A percentile compares a stretch with the other conserved stretches of the same genome.
Evolutionary conservation across 2,329 filamentous ascomycete genomes (phyloP).

Genomic region (Aspergillus aculeatinus): DNA sequence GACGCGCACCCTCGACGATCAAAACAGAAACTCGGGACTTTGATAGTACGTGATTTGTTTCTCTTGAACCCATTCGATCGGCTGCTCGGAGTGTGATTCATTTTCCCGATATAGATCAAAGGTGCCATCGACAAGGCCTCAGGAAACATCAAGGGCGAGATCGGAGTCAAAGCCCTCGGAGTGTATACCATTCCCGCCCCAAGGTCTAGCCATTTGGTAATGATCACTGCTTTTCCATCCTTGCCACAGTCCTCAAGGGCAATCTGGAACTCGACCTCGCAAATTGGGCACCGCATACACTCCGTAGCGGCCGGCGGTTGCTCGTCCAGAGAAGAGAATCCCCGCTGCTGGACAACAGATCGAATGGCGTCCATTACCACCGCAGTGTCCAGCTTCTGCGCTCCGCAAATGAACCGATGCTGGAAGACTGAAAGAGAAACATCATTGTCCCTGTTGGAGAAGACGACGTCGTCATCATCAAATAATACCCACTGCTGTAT

Average conservation of each 20-base stretch:
- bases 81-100: too few species aligned
- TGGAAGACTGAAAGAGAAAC: background rate
- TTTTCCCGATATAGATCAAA: too few species aligned
- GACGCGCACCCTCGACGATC: too few species aligned
- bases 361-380: background rate
- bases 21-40: too few species aligned
- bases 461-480: background rate
- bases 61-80: too few species aligned
- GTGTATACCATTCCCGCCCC: conserved; percentile 2
- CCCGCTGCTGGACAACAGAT: background rate
- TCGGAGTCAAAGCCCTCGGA: too few species aligned
- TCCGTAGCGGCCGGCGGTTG: background rate
- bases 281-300: background rate
- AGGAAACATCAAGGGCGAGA: too few species aligned
- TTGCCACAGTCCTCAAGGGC: background rate
- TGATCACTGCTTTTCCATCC: conserved; percentile 7
- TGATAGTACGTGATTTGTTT: too few species aligned
- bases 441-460: background rate
- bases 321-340: background rate
- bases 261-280: conserved; percentile 5
- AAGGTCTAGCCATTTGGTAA: conserved; percentile 10
- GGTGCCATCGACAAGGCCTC: too few species aligned
- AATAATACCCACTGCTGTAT: conserved; percentile 4
- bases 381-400: background rate
- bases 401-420: background rate